These are phyloP conservation scores for Mycena epipterygia DNA, from an alignment of 768 basidiomycete genomes.

Conservation along the genomic window DNA sequence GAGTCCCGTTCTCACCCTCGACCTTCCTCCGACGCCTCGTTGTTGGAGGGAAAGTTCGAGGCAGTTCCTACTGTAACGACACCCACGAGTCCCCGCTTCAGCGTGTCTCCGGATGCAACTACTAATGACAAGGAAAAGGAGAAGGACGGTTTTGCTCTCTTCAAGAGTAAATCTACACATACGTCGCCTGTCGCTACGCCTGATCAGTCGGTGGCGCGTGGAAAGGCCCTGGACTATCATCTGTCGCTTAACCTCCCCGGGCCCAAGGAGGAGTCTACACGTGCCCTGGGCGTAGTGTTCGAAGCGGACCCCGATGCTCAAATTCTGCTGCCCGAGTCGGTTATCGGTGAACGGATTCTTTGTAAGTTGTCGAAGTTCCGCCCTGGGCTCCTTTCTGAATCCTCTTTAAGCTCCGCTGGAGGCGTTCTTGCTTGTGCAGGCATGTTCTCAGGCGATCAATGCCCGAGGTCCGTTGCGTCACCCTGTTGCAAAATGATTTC, in stretches of 20 bases:
- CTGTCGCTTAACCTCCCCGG: conserved; percentile 74
- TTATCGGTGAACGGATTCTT: conserved; percentile 71
- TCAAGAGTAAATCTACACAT: conserved; percentile 61
- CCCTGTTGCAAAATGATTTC: conserved; percentile 15
- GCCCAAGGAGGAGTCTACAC: conserved; percentile 61
- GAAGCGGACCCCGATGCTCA: conserved; percentile 69
- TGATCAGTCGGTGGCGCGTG: conserved; percentile 8
- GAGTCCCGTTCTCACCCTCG: conserved; percentile 60
- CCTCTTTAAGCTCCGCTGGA: too few relatives aligned
- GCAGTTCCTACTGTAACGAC: conserved; percentile 67
- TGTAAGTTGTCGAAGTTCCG: too few relatives aligned
- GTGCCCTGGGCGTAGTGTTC: conserved; percentile 68
- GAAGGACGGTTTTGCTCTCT: conserved; percentile 65
- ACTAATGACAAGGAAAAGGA: conserved; percentile 54
- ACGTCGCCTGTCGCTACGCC: conserved; percentile 49
- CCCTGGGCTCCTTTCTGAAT: too few relatives aligned
- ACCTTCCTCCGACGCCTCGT: conserved; percentile 56
- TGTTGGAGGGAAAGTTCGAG: conserved; percentile 84
- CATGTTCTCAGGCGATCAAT: conserved; percentile 76
- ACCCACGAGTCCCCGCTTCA: conserved; percentile 55
- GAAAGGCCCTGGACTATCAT: conserved; percentile 58
- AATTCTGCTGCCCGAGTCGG: conserved; percentile 62
- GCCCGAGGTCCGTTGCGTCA: conserved; percentile 65
- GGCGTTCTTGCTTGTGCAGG: conserved; percentile 72
- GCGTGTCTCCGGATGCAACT: conserved; percentile 27